Percentiles rank a stretch among this genome's conserved stretches.
phyloP scores from a whole-genome alignment of 805 yeast genomes.

The Kodamaea lidongshanica region DNA sequence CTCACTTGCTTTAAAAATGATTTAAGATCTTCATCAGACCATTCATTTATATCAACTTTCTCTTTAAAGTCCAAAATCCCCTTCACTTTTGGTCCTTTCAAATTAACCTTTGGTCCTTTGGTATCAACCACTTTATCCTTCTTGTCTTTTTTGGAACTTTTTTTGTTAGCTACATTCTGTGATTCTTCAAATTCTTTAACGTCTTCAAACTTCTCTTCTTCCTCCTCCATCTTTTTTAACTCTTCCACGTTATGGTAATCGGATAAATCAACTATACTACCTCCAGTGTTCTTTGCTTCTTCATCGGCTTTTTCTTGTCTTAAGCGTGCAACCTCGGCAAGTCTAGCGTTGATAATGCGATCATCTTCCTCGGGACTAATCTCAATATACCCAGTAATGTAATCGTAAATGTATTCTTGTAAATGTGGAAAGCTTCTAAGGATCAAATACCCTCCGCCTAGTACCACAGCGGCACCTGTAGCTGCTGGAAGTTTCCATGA shows the following conservation, averaged over 20 bases:
- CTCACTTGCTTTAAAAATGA: slow-evolving; percentile 36
- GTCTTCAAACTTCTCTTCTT: slow-evolving; percentile 2
- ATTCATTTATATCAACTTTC: slow-evolving; percentile 26
- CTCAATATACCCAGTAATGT: slow-evolving; percentile 16
- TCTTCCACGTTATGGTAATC: slow-evolving; percentile 17
- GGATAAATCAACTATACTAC: neutral
- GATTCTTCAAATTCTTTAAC: slow-evolving; percentile 5
- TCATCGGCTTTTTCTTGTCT: neutral
- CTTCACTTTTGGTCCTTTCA: too few relatives aligned
- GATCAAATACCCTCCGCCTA: slow-evolving; percentile 39
- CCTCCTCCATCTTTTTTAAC: slow-evolving; percentile 10
- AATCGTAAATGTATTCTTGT: slow-evolving; percentile 19
- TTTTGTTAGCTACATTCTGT: neutral
- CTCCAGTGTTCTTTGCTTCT: neutral
- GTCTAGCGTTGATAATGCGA: slow-evolving; percentile 6
- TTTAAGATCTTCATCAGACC: slow-evolving; percentile 33
- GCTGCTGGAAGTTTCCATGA: slow-evolving; percentile 19
- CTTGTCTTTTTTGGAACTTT: neutral
- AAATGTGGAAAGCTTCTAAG: slow-evolving; percentile 49
- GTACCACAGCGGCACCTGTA: slow-evolving; percentile 32
- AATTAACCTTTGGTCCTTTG: slow-evolving; percentile 8
- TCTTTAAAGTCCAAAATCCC: too few relatives aligned
- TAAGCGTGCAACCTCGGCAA: slow-evolving; percentile 6
- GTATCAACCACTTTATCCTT: slow-evolving; percentile 7
- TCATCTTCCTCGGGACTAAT: slow-evolving; percentile 10